Evolutionary conservation across 768 basidiomycete genomes (phyloP).

Genomic region (Leccinum aurantiacum): DNA sequence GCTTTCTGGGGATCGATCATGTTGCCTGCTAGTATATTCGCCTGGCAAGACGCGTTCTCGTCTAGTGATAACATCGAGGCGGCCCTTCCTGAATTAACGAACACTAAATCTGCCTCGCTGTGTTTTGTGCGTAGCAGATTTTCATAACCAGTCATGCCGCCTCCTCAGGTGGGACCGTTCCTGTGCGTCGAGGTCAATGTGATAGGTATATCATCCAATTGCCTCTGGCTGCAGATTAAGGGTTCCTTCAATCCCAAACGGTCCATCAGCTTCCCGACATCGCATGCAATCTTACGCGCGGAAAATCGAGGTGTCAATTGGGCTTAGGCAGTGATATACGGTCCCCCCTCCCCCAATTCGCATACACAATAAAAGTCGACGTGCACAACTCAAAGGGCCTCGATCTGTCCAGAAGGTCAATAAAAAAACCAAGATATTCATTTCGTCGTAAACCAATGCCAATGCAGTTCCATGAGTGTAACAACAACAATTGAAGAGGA

Average conservation of each 20-base stretch:
- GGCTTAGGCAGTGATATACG: background rate
- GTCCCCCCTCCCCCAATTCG: background rate
- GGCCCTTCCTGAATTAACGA: too few species aligned
- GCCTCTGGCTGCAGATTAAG: background rate
- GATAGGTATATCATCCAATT: background rate
- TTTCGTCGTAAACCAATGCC: conserved; percentile 6
- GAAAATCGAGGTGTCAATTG: background rate
- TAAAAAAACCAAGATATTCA: conserved; percentile 6
- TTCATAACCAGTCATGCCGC: background rate
- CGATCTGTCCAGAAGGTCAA: background rate
- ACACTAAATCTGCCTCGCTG: too few species aligned
- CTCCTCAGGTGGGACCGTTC: background rate
- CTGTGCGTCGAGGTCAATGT: background rate
- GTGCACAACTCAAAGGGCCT: background rate
- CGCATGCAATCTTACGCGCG: background rate
- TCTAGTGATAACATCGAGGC: background rate
- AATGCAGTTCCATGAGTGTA: background rate
- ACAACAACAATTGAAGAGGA: background rate
- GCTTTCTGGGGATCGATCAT: background rate
- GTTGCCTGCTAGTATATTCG: background rate
- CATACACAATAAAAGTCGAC: background rate
- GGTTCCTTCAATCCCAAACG: background rate
- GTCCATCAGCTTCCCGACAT: background rate
- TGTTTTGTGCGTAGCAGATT: background rate
- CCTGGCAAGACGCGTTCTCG: background rate